Conservation (phyloP, 352 stramenopile genomes). For the Phytophthora pisi region DNA sequence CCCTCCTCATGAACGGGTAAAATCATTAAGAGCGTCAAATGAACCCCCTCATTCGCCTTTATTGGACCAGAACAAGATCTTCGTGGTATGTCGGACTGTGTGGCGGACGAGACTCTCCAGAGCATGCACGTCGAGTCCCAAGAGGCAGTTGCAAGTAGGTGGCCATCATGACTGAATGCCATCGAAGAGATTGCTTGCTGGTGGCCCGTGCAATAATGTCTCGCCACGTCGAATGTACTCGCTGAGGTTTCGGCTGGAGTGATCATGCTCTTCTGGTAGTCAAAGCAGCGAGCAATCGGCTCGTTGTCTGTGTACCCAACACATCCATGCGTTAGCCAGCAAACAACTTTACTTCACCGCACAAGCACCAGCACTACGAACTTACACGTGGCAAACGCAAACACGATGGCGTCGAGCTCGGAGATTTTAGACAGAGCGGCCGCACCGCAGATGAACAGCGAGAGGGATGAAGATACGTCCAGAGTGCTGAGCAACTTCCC, state of each 20-base stretch:
- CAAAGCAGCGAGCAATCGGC: constrained; percentile 22
- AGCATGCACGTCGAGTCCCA: constrained; percentile 72
- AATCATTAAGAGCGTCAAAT: constrained; percentile 38
- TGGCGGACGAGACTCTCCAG: constrained; percentile 34
- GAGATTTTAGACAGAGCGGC: neutral
- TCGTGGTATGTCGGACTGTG: neutral
- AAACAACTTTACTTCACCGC: neutral
- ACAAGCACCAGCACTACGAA: neutral
- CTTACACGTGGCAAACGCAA: constrained; percentile 55
- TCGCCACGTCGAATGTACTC: constrained; percentile 23
- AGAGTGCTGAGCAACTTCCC: constrained; percentile 35
- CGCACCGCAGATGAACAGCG: constrained; percentile 43
- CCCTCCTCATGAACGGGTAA: constrained; percentile 52
- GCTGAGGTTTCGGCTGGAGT: neutral
- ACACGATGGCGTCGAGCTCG: constrained; percentile 12
- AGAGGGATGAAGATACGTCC: constrained; percentile 28
- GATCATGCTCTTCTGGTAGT: constrained; percentile 8
- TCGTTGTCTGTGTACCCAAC: constrained; percentile 25
- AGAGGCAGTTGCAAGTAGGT: constrained; percentile 51
- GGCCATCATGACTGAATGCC: constrained; percentile 41
- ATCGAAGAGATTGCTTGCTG: constrained; percentile 64
- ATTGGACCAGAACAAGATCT: neutral
- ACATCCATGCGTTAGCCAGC: neutral
- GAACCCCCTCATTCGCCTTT: neutral
- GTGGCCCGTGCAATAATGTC: constrained; percentile 36